Evolutionary conservation across 257 asterid genomes (phyloP).

Genomic region (Cynanchum wilfordii): DNA sequence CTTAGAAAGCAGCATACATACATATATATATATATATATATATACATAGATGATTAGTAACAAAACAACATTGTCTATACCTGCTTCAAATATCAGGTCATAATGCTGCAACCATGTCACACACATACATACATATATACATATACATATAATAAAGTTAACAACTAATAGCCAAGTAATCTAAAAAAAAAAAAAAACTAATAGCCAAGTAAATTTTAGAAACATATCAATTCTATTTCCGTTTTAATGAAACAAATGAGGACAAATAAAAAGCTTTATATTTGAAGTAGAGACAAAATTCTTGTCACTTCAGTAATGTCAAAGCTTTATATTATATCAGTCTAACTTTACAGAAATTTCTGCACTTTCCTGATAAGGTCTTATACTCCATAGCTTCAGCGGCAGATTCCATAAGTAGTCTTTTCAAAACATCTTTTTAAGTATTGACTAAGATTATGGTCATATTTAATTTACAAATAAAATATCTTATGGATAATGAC

Average conservation of each 20-base stretch:
- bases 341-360: neutral
- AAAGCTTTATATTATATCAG: neutral
- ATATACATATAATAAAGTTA: too few species aligned
- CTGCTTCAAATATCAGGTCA: neutral
- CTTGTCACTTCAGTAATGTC: slow-evolving; percentile 3
- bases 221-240: neutral
- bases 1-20: neutral
- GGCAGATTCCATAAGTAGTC: neutral
- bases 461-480: neutral
- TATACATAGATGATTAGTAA: neutral
- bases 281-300: neutral
- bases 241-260: neutral
- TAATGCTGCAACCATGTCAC: neutral
- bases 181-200: too few species aligned
- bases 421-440: neutral
- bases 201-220: neutral
- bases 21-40: too few species aligned
- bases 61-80: neutral
- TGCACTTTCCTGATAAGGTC: neutral
- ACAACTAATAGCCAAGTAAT: too few species aligned
- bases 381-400: neutral
- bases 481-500: neutral
- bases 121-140: too few species aligned
- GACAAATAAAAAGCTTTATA: neutral
- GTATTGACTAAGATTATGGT: neutral